Conservation (phyloP, 2,329 filamentous ascomycete species). For the Amphichorda felina region DNA sequence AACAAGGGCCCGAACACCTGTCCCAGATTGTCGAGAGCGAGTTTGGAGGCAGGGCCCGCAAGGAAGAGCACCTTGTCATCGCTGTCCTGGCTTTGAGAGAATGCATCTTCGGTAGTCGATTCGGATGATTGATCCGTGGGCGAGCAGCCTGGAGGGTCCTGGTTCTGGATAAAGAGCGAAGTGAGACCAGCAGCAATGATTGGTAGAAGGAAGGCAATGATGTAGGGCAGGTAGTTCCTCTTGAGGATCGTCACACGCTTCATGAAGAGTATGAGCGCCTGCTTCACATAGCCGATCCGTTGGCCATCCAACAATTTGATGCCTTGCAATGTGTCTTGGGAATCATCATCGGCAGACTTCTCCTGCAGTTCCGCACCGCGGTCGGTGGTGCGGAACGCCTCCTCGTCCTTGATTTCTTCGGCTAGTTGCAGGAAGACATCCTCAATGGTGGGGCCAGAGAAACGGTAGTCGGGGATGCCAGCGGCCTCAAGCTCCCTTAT, state of each 20-base stretch:
- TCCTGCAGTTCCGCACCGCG: constrained; percentile 10
- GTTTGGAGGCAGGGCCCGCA: constrained; percentile 21
- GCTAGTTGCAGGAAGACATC: constrained; percentile 84
- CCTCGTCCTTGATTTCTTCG: constrained; percentile 58
- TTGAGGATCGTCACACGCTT: constrained; percentile 71
- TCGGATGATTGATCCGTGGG: constrained; percentile 34
- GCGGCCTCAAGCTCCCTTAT: constrained; percentile 56
- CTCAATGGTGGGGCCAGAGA: constrained; percentile 82
- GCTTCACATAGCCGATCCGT: constrained; percentile 55
- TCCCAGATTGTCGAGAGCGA: constrained; percentile 18
- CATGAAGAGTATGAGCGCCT: constrained; percentile 62
- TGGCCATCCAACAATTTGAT: constrained; percentile 55
- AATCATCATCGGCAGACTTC: constrained; percentile 10
- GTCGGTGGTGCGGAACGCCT: constrained; percentile 13
- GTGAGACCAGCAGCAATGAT: constrained; percentile 70
- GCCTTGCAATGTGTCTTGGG: constrained; percentile 13
- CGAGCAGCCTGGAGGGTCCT: constrained; percentile 38
- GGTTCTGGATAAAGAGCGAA: constrained; percentile 58
- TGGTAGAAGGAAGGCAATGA: constrained; percentile 64
- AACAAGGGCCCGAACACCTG: constrained; percentile 29
- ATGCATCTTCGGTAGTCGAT: constrained; percentile 20
- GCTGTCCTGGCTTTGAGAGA: constrained; percentile 19
- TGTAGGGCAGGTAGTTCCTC: constrained; percentile 66
- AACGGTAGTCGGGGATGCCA: constrained; percentile 66
- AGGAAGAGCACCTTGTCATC: constrained; percentile 14